Percentiles rank a stretch among this genome's conserved stretches.
These are phyloP conservation scores for Malassezia pachydermatis DNA, from an alignment of 1,284 basidiomycete genomes.

Conservation along the genomic window DNA sequence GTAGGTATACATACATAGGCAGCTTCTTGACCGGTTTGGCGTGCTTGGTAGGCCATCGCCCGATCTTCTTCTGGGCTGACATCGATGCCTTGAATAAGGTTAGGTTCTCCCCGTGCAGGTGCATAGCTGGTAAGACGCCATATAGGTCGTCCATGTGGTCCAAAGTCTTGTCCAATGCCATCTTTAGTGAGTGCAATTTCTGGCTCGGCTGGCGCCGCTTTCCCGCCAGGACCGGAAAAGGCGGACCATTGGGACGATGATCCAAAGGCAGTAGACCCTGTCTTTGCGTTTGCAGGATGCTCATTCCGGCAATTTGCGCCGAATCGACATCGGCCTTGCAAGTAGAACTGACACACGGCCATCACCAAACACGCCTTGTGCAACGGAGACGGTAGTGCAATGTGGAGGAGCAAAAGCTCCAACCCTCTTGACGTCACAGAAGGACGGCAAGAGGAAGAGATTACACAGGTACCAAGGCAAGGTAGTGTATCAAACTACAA, in stretches of 20 bases:
- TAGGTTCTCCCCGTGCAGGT: slow-evolving; percentile 16
- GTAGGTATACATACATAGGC: slow-evolving; percentile 4
- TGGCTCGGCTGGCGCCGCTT: slow-evolving; percentile 8
- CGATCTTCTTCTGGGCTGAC: slow-evolving; percentile 16
- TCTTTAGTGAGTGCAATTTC: slow-evolving; percentile 15
- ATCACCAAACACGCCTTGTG: background rate
- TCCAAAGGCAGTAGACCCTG: slow-evolving; percentile 9
- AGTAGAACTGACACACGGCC: slow-evolving; percentile 18
- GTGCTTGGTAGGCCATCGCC: slow-evolving; percentile 13
- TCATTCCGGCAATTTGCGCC: slow-evolving; percentile 17
- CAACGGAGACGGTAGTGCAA: background rate
- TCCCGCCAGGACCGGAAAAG: background rate
- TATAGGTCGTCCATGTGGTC: slow-evolving; percentile 15
- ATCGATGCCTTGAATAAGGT: slow-evolving; percentile 15
- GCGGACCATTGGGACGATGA: background rate
- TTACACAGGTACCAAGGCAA: too few relatives aligned
- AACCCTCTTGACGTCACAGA: background rate
- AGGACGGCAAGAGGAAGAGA: too few relatives aligned
- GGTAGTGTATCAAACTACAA: too few relatives aligned
- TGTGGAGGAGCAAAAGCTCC: background rate
- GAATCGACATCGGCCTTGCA: slow-evolving; percentile 19
- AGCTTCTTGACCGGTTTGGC: slow-evolving; percentile 4
- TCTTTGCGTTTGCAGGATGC: slow-evolving; percentile 2
- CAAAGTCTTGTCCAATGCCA: slow-evolving; percentile 13
- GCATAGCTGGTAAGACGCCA: slow-evolving; percentile 15